Percentiles rank a stretch among this genome's conserved stretches.
phyloP scores from a whole-genome alignment of 139 green algal genomes.

The Closterium sp. region DNA sequence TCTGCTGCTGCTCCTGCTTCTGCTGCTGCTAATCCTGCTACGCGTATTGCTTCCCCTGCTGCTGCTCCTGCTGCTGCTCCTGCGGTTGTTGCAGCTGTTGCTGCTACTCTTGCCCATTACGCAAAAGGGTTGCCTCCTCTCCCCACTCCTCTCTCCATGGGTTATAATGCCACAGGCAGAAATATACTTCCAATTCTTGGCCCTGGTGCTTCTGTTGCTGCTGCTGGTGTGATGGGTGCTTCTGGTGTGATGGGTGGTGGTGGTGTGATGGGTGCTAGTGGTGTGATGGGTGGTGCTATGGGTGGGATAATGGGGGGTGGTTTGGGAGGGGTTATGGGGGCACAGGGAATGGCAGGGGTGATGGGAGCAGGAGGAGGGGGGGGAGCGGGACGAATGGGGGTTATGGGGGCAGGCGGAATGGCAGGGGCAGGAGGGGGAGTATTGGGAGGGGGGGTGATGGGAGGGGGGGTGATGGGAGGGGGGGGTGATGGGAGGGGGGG shows the following conservation, averaged over 20 bases:
- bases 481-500: neutral
- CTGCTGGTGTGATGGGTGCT: neutral
- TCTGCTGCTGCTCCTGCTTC: too few relatives aligned
- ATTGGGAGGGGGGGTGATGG: neutral
- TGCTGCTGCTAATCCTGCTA: too few relatives aligned
- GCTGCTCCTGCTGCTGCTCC: too few relatives aligned
- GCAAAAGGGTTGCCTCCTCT: too few relatives aligned
- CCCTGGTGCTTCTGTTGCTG: neutral
- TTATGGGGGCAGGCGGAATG: neutral
- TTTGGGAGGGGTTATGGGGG: neutral
- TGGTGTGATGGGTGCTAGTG: neutral
- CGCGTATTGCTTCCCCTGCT: too few relatives aligned
- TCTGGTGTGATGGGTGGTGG: neutral
- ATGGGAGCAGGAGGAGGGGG: neutral
- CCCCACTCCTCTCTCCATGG: neutral
- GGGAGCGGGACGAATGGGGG: neutral
- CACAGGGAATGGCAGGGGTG: neutral
- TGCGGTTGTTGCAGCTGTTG: too few relatives aligned
- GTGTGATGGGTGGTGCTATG: neutral
- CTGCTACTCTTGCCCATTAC: too few relatives aligned
- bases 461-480: too few relatives aligned
- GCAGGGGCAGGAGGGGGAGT: neutral
- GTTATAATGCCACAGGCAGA: neutral
- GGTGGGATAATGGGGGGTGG: neutral
- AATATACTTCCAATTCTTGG: neutral